A percentile compares a stretch with the other conserved stretches of the same genome.
phyloP scores from a whole-genome alignment of 1,284 basidiomycete genomes.

The Pseudomicrostroma phylloplanum region DNA sequence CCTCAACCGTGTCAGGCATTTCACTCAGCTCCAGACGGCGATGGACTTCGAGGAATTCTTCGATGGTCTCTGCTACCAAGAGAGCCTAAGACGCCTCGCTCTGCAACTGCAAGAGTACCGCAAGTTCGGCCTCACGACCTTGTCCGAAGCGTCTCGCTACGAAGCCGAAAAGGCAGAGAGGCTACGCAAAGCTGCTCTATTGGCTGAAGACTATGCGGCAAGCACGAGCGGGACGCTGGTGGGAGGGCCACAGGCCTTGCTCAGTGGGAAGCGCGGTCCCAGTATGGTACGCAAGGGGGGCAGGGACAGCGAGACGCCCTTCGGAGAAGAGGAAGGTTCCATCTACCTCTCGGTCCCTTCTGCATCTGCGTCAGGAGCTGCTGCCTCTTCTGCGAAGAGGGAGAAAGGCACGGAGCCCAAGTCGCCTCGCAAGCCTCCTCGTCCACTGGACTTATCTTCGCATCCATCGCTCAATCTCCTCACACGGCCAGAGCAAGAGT shows the following conservation, averaged over 20 bases:
- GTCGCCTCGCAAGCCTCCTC: slow-evolving; percentile 11
- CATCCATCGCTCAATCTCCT: slow-evolving; percentile 43
- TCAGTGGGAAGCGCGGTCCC: background rate
- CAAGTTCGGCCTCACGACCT: slow-evolving; percentile 39
- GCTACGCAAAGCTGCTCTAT: slow-evolving; percentile 28
- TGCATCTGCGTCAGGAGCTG: slow-evolving; percentile 8
- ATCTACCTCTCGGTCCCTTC: background rate
- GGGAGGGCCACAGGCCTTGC: background rate
- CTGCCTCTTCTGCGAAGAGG: slow-evolving; percentile 15
- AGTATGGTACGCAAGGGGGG: slow-evolving; percentile 4
- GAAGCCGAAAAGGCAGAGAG: slow-evolving; percentile 45
- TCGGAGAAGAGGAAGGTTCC: slow-evolving; percentile 5
- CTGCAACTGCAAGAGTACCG: slow-evolving; percentile 47
- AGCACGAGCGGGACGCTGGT: background rate
- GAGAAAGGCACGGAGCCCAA: slow-evolving; percentile 10
- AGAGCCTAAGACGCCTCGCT: slow-evolving; percentile 39
- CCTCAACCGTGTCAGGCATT: slow-evolving; percentile 79
- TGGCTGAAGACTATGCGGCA: slow-evolving; percentile 31
- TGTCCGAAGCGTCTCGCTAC: slow-evolving; percentile 42
- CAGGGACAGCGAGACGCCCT: slow-evolving; percentile 9
- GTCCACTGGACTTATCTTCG: slow-evolving; percentile 38
- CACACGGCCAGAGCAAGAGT: slow-evolving; percentile 35
- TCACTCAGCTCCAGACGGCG: slow-evolving; percentile 83
- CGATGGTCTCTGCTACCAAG: slow-evolving; percentile 66
- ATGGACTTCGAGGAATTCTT: slow-evolving; percentile 84